Conservation (phyloP, 2,329 filamentous ascomycete species). For the Camptophora hylomeconis region DNA sequence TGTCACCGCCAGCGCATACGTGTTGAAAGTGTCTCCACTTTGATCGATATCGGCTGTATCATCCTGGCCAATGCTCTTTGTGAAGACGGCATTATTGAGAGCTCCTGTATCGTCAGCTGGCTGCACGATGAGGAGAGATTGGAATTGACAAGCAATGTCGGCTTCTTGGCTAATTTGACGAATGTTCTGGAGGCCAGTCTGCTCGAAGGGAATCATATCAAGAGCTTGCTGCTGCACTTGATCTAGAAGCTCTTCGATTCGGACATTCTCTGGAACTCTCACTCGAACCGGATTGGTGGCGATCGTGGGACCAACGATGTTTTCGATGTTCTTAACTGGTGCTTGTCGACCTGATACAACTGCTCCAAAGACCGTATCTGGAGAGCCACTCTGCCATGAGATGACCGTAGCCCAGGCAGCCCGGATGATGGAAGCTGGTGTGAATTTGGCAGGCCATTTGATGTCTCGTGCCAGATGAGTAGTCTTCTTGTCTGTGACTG, state of each 20-base stretch:
- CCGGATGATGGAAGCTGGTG: conserved; percentile 35
- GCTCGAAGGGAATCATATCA: conserved; percentile 49
- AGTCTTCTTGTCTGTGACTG: conserved; percentile 30
- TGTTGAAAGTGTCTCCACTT: conserved; percentile 42
- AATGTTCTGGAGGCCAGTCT: conserved; percentile 43
- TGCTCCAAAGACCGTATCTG: conserved; percentile 37
- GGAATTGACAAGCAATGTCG: conserved; percentile 32
- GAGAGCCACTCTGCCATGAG: conserved; percentile 30
- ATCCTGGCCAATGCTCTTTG: conserved; percentile 50
- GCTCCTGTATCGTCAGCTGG: conserved; percentile 33
- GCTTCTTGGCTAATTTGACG: conserved; percentile 39
- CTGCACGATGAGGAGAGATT: conserved; percentile 31
- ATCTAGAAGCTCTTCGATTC: conserved; percentile 38
- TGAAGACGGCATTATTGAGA: conserved; percentile 29
- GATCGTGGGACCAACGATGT: conserved; percentile 35
- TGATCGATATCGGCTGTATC: conserved; percentile 48
- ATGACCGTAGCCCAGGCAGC: conserved; percentile 36
- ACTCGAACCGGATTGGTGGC: conserved; percentile 33
- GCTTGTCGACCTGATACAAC: conserved; percentile 37
- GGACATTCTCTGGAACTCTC: conserved; percentile 24
- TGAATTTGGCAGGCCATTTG: conserved; percentile 22
- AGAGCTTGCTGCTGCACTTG: conserved; percentile 44
- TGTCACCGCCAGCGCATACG: conserved; percentile 37
- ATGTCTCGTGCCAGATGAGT: conserved; percentile 32
- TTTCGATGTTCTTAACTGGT: conserved; percentile 31